Conservation (phyloP, 164 flowering plant species). For the Piper betle region DNA sequence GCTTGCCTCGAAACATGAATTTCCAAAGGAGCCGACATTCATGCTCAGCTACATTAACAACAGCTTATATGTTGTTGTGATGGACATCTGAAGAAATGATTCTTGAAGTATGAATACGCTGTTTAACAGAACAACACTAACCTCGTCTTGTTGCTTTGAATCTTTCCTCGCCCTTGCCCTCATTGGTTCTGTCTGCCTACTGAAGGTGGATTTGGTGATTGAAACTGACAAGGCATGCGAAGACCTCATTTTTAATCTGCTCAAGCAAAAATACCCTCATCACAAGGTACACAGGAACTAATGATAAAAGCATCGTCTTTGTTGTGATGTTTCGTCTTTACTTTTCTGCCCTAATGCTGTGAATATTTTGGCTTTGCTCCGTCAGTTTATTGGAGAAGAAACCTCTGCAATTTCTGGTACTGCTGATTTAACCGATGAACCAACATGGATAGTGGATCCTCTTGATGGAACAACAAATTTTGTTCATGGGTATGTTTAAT, state of each 20-base stretch:
- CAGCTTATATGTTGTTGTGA: too few species aligned
- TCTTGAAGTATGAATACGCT: too few species aligned
- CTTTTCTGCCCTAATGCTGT: background rate
- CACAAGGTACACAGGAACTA: constrained; percentile 43
- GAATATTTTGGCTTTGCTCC: background rate
- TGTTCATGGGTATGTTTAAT: constrained; percentile 65
- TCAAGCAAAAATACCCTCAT: constrained; percentile 53
- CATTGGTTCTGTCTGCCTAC: background rate
- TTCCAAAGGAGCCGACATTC: background rate
- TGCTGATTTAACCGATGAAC: constrained; percentile 70
- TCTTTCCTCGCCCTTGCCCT: background rate
- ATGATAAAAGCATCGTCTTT: background rate
- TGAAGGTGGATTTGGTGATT: constrained; percentile 94
- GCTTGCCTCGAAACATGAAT: background rate
- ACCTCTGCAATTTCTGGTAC: constrained; percentile 78
- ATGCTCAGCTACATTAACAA: background rate
- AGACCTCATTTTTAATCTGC: constrained; percentile 68
- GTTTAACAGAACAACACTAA: background rate
- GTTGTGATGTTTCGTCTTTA: background rate
- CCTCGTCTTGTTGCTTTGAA: background rate
- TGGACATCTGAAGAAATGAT: background rate
- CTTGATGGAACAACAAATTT: constrained; percentile 97
- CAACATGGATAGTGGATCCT: constrained; percentile 98
- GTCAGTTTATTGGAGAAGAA: constrained; percentile 93
- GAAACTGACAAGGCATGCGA: constrained; percentile 98